Evolutionary conservation across 495 filamentous ascomycete genomes (phyloP).

Genomic region (Xeromyces bisporus): DNA sequence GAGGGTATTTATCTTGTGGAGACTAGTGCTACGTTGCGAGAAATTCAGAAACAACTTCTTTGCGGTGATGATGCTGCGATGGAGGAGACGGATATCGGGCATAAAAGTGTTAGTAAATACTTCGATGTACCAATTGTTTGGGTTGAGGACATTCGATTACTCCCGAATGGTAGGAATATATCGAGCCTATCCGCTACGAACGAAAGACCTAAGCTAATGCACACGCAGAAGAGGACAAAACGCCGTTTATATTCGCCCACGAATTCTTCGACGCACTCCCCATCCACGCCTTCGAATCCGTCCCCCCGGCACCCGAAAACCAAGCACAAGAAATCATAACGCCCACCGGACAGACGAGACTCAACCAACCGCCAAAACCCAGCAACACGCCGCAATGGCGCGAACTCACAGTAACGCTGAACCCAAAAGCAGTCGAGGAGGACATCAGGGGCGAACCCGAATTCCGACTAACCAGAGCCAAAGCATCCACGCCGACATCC

Average conservation of each 20-base stretch:
- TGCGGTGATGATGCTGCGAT: constrained; percentile 56
- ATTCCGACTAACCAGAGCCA: constrained; percentile 68
- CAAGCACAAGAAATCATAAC: constrained; percentile 26
- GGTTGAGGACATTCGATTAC: constrained; percentile 73
- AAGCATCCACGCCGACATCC: constrained; percentile 59
- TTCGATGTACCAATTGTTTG: constrained; percentile 56
- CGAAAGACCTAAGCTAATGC: background rate
- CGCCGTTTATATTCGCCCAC: constrained; percentile 86
- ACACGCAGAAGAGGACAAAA: constrained; percentile 39
- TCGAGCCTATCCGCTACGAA: background rate
- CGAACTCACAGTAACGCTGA: constrained; percentile 63
- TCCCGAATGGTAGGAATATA: constrained; percentile 50
- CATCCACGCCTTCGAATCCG: constrained; percentile 82
- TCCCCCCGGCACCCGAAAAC: constrained; percentile 28
- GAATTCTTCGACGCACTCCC: constrained; percentile 99
- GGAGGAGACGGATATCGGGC: constrained; percentile 57
- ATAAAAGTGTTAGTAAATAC: constrained; percentile 62
- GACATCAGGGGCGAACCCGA: constrained; percentile 38
- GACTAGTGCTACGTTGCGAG: constrained; percentile 57
- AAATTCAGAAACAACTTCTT: constrained; percentile 64
- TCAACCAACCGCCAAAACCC: constrained; percentile 26
- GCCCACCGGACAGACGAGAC: constrained; percentile 25
- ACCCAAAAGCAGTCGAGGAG: constrained; percentile 36
- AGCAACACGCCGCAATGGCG: constrained; percentile 56
- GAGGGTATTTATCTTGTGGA: constrained; percentile 84